Percentiles rank a stretch among this genome's conserved stretches.
Evolutionary conservation across 768 basidiomycete genomes (phyloP).

Genomic region (Serendipita indica): DNA sequence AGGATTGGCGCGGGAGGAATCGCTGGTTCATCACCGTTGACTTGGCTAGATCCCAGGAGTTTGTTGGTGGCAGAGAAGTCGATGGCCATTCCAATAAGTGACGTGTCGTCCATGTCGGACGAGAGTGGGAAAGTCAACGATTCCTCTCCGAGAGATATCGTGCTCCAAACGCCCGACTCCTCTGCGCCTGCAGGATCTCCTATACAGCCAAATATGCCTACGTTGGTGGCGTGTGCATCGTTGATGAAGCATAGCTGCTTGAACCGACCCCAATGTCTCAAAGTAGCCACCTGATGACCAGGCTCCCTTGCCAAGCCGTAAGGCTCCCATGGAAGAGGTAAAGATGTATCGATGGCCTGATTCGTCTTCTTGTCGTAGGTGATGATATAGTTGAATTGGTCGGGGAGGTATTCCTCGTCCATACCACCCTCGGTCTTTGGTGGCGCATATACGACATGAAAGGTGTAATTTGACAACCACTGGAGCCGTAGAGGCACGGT

Average conservation of each 20-base stretch:
- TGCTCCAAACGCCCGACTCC: constrained; percentile 27
- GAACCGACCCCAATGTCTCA: constrained; percentile 33
- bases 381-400: constrained; percentile 27
- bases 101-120: constrained; percentile 53
- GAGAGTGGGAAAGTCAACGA: constrained; percentile 50
- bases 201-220: constrained; percentile 30
- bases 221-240: constrained; percentile 38
- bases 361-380: constrained; percentile 30
- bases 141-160: constrained; percentile 34
- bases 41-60: constrained; percentile 24
- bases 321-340: constrained; percentile 30
- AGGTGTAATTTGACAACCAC: constrained; percentile 59
- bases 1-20: constrained; percentile 39
- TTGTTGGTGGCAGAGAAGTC: constrained; percentile 42
- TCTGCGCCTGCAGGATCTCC: constrained; percentile 16
- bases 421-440: constrained; percentile 19
- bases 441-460: constrained; percentile 48
- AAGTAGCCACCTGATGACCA: constrained; percentile 27
- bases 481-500: constrained; percentile 36
- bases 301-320: constrained; percentile 31
- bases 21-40: constrained; percentile 30
- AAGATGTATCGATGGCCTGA: constrained; percentile 25
- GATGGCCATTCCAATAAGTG: constrained; percentile 45
- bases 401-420: constrained; percentile 7
- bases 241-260: constrained; percentile 31